A percentile compares a stretch with the other conserved stretches of the same genome.
Conservation (phyloP, 1,284 basidiomycete genomes). For the Microbotryum intermedium region DNA sequence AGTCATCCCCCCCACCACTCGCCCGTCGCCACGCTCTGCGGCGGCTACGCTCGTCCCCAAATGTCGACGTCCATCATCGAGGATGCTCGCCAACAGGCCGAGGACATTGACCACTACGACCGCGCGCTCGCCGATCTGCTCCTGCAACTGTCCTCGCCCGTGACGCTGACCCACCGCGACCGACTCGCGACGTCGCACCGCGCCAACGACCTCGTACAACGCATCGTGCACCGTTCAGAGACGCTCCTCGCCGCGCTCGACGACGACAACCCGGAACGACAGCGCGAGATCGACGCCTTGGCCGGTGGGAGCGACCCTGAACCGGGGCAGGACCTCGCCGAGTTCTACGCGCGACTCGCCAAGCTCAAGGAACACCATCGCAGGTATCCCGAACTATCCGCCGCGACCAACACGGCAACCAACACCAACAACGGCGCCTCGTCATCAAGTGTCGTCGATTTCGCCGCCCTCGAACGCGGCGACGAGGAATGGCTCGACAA, state of each 20-base stretch:
- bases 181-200: conserved; percentile 31
- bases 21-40: not conserved
- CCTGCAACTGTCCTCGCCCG: conserved; percentile 27
- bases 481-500: conserved; percentile 51
- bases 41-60: not conserved
- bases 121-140: conserved; percentile 48
- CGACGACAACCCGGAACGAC: conserved; percentile 41
- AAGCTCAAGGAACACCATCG: conserved; percentile 92
- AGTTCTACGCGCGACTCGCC: conserved; percentile 89
- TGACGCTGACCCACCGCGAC: conserved; percentile 22
- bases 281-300: conserved; percentile 44
- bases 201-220: conserved; percentile 38
- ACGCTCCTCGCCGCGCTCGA: conserved; percentile 39
- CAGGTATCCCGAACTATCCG: conserved; percentile 70
- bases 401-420: conserved; percentile 41
- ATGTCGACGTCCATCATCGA: conserved; percentile 81
- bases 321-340: conserved; percentile 62
- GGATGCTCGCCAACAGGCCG: conserved; percentile 83
- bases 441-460: conserved; percentile 34
- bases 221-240: conserved; percentile 46
- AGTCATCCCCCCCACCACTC: not conserved
- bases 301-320: conserved; percentile 37
- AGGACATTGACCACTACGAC: conserved; percentile 86
- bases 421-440: conserved; percentile 48
- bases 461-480: conserved; percentile 31